A percentile compares a stretch with the other conserved stretches of the same genome.
These are phyloP conservation scores for Russula sp. DNA, from an alignment of 768 basidiomycete genomes.

Conservation along the genomic window DNA sequence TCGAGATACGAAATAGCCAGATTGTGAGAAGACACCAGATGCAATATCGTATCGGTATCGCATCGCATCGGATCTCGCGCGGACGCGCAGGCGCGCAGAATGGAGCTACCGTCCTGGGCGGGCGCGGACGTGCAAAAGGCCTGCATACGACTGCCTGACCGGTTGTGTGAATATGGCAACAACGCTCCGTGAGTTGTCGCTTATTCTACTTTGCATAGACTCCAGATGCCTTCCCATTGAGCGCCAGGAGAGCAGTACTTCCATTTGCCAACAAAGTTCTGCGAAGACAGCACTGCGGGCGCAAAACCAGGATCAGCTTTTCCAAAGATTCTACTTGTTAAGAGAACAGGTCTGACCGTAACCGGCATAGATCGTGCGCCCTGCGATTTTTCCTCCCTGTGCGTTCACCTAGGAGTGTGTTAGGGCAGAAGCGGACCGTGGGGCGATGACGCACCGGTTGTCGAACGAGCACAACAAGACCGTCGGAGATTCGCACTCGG, in stretches of 20 bases:
- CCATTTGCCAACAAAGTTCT: constrained; percentile 20
- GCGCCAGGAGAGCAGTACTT: constrained; percentile 3
- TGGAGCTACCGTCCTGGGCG: background rate
- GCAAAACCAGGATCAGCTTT: background rate
- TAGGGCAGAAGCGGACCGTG: background rate
- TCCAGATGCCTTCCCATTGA: constrained; percentile 20
- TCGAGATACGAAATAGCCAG: background rate
- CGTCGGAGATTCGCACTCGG: constrained; percentile 19
- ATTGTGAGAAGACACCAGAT: background rate
- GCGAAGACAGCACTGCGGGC: constrained; percentile 19
- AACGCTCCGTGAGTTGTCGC: background rate
- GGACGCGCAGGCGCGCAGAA: background rate
- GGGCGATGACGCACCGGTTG: constrained; percentile 1
- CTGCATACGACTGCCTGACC: background rate
- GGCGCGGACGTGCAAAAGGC: background rate
- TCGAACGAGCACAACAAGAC: constrained; percentile 17
- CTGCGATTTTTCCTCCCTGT: background rate
- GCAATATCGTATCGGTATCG: background rate
- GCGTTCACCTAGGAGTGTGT: background rate
- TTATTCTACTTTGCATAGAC: constrained; percentile 12
- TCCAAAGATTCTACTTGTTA: background rate
- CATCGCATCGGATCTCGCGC: constrained; percentile 12
- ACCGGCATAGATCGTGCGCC: constrained; percentile 14
- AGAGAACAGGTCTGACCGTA: constrained; percentile 13
- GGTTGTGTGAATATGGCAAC: background rate